Evolutionary conservation across 208 protist genomes (phyloP), one percentile per base, ranked within the genome.

Genomic region (Angomonas ambiguus): DNA sequence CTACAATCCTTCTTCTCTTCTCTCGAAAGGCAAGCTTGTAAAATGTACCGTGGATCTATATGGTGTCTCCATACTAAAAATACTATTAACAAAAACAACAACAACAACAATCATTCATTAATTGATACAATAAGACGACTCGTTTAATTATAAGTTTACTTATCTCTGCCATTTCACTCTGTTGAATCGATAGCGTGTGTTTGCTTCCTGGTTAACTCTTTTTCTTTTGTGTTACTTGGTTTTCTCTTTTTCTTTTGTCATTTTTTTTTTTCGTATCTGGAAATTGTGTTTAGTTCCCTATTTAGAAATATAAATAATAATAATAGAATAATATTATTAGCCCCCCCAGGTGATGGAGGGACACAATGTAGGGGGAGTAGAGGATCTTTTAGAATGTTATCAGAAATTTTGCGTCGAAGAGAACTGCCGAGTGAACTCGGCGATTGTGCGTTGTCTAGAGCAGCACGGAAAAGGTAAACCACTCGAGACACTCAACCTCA

Each of bases 351-450:
- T n/a, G n/a, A 48, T 8, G 62, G 20, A 24, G 3, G 24, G 30
- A 30, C 16, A 66, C 5, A 32, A 62, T 27, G 33, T 51, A 18
- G 30, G 38, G 1, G 49, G 38, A 16, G 16, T 51, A 27, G 20
- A 51, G 4, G 58, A 62, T 27, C 69, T 90, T 16, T 66, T 82
- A 1, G 71, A 76, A 16, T 58, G 92, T 48, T 96, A 96, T 77
- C 69, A 78, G 42, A 57, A 64, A 25, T 93, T 76, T 71, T 96
- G 92, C 74, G 71, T 53, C 11, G 87, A 95, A 51, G 87, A 87
- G 28, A 76, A 74, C 0, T 95, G 92, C 67, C 74, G 77, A 24
- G 75, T 80, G 4, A 96, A 96, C 74, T 93, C 88, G 0, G 87
- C 92, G 8, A 69, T 96, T 22, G 62, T 95, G 16, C 66, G 69